These are phyloP conservation scores for Mucor circinelloides DNA, from an alignment of 371 early-diverging fungal species.

Conservation along the genomic window DNA sequence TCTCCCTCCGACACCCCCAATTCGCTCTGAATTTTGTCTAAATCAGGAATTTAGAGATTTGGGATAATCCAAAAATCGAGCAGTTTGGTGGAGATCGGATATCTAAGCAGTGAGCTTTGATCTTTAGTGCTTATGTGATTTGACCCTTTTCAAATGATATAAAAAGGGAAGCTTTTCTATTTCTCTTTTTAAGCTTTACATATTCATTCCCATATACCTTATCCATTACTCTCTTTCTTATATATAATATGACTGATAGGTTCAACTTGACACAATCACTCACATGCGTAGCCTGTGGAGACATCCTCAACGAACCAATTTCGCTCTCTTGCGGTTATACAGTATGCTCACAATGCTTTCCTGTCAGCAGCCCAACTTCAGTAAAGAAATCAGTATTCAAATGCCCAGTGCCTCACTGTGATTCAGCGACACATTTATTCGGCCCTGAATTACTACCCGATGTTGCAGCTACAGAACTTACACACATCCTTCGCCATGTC, in stretches of 20 bases:
- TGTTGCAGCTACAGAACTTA: constrained; percentile 10
- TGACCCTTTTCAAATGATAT: constrained; percentile 13
- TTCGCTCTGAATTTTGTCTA: background rate
- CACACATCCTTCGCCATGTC: constrained; percentile 7
- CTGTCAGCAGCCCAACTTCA: constrained; percentile 12
- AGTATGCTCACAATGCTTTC: constrained; percentile 27
- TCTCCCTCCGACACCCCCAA: background rate
- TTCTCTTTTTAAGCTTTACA: background rate
- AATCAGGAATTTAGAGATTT: constrained; percentile 12
- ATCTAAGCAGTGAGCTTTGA: constrained; percentile 20
- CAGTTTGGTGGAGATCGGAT: constrained; percentile 19
- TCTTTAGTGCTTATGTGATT: constrained; percentile 6
- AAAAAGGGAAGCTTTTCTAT: constrained; percentile 3
- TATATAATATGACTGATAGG: constrained; percentile 11
- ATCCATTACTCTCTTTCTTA: background rate
- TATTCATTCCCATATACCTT: constrained; percentile 2
- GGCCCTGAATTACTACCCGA: constrained; percentile 24
- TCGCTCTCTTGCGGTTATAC: constrained; percentile 32
- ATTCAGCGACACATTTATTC: constrained; percentile 27
- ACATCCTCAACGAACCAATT: constrained; percentile 25
- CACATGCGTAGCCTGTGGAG: constrained; percentile 27
- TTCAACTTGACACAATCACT: constrained; percentile 23
- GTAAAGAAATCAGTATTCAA: constrained; percentile 23
- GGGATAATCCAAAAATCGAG: constrained; percentile 3
- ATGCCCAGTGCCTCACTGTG: constrained; percentile 27